phyloP scores from a whole-genome alignment of 345 rosid species.

The Syzygium grande region DNA sequence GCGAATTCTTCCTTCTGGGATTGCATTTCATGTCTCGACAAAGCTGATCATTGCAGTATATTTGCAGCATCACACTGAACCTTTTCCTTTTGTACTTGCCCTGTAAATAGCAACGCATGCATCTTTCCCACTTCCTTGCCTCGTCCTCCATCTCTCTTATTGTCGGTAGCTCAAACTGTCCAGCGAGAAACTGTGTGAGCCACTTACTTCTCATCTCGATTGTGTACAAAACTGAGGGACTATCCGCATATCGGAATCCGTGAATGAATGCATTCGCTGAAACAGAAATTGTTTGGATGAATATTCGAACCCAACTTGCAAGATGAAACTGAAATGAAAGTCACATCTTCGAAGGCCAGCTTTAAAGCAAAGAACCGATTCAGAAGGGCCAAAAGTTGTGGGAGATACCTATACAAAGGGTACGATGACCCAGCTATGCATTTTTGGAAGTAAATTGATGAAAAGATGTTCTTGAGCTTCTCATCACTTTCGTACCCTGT shows the following conservation, averaged over 20 bases:
- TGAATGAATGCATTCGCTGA: conserved; percentile 31
- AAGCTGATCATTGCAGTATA: conserved; percentile 19
- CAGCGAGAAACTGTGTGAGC: conserved; percentile 16
- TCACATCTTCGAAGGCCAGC: neutral
- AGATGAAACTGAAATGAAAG: neutral
- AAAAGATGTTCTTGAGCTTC: conserved; percentile 23
- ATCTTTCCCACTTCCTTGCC: conserved; percentile 13
- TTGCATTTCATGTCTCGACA: conserved; percentile 23
- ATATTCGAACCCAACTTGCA: neutral
- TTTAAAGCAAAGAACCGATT: neutral
- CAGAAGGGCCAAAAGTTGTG: neutral
- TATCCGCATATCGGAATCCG: conserved; percentile 19
- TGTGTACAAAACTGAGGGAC: conserved; percentile 10
- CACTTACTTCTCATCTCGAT: conserved; percentile 31
- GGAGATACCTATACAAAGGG: conserved; percentile 23
- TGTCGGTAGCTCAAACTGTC: conserved; percentile 15
- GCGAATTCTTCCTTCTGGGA: conserved; percentile 17
- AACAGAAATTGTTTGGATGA: neutral
- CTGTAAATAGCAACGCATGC: neutral
- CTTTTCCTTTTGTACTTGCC: conserved; percentile 11
- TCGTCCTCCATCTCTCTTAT: conserved; percentile 23
- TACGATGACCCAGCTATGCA: conserved; percentile 13
- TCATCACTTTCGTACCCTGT: conserved; percentile 19
- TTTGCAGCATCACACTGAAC: conserved; percentile 15
- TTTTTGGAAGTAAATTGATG: conserved; percentile 7